Conservation (phyloP, 768 basidiomycete species). For the Omphalotus guepiniiformis region DNA sequence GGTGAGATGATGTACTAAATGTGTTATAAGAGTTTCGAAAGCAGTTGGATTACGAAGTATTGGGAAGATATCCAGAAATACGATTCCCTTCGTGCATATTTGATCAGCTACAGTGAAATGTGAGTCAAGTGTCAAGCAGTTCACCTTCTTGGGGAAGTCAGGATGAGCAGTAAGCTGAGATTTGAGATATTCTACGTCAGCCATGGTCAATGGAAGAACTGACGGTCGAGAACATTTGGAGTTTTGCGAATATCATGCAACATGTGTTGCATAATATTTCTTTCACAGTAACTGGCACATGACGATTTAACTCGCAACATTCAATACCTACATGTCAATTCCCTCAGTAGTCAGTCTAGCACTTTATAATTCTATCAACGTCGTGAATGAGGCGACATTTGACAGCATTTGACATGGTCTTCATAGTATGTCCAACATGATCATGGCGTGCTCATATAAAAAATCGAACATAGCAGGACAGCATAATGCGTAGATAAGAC, state of each 20-base stretch:
- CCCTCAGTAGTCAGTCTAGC: too few species aligned
- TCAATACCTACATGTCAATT: too few species aligned
- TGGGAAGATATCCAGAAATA: conserved; percentile 94
- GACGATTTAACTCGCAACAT: too few species aligned
- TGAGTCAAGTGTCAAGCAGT: conserved; percentile 10
- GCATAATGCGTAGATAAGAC: conserved; percentile 6
- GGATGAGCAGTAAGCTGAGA: conserved; percentile 55
- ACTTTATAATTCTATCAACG: too few species aligned
- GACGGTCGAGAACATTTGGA: too few species aligned
- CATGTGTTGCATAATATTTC: too few species aligned
- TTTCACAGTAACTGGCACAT: too few species aligned
- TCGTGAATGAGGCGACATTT: too few species aligned
- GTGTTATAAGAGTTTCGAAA: conserved; percentile 88
- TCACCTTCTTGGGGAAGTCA: conserved; percentile 92
- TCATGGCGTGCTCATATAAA: conserved; percentile 10
- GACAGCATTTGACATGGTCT: too few species aligned
- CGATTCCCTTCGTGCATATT: conserved; percentile 62
- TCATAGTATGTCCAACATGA: background rate
- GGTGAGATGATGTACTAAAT: conserved; percentile 81
- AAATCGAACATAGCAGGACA: conserved; percentile 1
- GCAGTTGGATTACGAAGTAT: conserved; percentile 80
- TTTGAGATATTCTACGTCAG: conserved; percentile 71
- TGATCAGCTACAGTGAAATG: background rate
- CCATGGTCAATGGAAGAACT: conserved; percentile 38
- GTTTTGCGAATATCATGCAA: too few species aligned